These are phyloP conservation scores for Lactuca saligna DNA, from an alignment of 129 eudicot species.

Conservation along the genomic window DNA sequence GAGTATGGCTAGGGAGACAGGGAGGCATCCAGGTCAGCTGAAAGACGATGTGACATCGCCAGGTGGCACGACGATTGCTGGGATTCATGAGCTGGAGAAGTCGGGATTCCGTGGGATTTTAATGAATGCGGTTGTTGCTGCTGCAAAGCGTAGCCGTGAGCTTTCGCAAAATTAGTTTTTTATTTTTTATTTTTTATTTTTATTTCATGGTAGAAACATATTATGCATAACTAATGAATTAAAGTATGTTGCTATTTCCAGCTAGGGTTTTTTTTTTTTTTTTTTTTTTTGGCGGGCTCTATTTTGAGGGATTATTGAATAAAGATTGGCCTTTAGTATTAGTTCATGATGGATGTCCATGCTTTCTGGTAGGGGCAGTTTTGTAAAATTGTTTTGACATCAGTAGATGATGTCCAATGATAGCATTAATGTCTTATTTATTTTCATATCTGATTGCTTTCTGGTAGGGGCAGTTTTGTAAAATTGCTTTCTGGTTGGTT, in stretches of 20 bases:
- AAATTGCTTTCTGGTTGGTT: no score
- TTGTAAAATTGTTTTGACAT: no score
- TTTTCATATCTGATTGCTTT: no score
- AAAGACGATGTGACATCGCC: constrained; percentile 98
- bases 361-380: no score
- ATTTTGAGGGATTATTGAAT: constrained; percentile 9
- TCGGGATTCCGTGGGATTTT: constrained; percentile 85
- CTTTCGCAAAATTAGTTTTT: constrained; percentile 59
- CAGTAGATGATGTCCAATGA: no score
- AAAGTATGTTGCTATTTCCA: not conserved
- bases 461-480: no score
- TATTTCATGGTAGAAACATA: constrained; percentile 2
- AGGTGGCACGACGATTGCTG: constrained; percentile 96
- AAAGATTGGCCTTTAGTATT: not conserved
- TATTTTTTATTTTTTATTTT: not conserved
- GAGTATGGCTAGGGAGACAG: constrained; percentile 57
- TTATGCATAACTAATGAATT: not conserved
- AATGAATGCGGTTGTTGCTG: constrained; percentile 97
- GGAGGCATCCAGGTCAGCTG: constrained; percentile 97
- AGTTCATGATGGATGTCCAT: no score
- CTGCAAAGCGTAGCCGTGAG: constrained; percentile 79
- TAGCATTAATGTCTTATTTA: no score
- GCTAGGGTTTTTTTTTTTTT: no score
- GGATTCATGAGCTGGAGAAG: constrained; percentile 89
- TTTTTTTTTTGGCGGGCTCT: no score